phyloP scores from a whole-genome alignment of 805 yeast species.

The Vanderwaltozyma polyspora region DNA sequence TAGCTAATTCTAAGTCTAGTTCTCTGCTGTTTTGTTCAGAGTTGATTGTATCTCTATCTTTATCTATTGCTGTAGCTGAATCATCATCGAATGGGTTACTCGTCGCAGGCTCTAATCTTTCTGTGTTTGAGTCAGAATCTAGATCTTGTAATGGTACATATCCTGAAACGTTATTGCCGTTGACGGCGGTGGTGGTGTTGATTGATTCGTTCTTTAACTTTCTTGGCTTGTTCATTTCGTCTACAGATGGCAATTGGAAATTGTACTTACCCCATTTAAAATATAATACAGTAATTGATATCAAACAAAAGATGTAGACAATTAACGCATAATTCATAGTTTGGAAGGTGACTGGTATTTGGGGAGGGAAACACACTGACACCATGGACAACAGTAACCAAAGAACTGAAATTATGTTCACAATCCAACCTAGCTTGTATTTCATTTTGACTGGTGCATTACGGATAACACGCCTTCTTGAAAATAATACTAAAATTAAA shows the following conservation, averaged over 20 bases:
- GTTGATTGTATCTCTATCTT: too few species aligned
- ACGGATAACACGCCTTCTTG: conserved; percentile 47
- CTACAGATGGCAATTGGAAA: conserved; percentile 51
- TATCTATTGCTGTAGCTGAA: too few species aligned
- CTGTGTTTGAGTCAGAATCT: too few species aligned
- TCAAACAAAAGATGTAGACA: conserved; percentile 42
- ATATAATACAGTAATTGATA: conserved; percentile 40
- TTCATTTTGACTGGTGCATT: conserved; percentile 60
- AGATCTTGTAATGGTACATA: too few species aligned
- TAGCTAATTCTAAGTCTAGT: too few species aligned
- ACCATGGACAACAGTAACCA: conserved; percentile 52
- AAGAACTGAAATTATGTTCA: conserved; percentile 45
- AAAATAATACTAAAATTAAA: conserved; percentile 47
- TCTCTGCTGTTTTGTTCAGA: too few species aligned
- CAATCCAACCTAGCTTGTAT: conserved; percentile 48
- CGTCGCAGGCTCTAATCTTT: too few species aligned
- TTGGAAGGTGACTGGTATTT: conserved; percentile 36
- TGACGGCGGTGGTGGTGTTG: too few species aligned
- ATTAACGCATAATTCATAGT: conserved; percentile 47
- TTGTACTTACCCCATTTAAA: conserved; percentile 48
- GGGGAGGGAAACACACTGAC: conserved; percentile 62
- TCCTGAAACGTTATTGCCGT: too few species aligned
- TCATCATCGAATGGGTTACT: too few species aligned
- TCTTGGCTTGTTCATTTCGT: too few species aligned
- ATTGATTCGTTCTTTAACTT: too few species aligned